These are phyloP conservation scores for Aspergillus sojae DNA, from an alignment of 2,329 filamentous ascomycete genomes.

Conservation along the genomic window DNA sequence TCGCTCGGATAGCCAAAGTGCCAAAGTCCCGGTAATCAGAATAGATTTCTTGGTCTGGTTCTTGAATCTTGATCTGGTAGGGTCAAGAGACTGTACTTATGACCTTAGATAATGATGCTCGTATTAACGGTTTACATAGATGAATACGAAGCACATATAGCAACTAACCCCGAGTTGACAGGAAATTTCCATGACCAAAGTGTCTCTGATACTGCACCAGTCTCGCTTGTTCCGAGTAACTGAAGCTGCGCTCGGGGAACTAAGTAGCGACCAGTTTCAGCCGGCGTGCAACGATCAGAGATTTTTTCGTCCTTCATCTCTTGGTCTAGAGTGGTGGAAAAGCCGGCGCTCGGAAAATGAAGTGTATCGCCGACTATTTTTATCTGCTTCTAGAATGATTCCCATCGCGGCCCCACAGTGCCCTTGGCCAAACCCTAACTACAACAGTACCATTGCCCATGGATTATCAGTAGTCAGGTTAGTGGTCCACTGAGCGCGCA, in stretches of 20 bases:
- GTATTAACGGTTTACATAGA: neutral
- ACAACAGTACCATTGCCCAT: neutral
- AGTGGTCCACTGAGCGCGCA: neutral
- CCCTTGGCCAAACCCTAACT: neutral
- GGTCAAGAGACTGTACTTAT: neutral
- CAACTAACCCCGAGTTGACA: neutral
- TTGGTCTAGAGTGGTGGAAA: neutral
- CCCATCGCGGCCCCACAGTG: neutral
- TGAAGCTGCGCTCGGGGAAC: neutral
- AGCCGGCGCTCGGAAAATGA: neutral
- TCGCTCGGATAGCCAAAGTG: neutral
- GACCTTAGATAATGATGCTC: neutral
- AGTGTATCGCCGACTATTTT: neutral
- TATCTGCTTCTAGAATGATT: conserved; percentile 1
- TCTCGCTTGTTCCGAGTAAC: neutral
- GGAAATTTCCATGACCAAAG: neutral
- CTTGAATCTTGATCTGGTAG: neutral
- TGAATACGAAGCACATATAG: neutral
- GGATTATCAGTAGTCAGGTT: neutral
- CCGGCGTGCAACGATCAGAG: neutral
- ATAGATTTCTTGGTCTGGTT: neutral
- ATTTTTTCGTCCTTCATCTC: neutral
- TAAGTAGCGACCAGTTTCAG: neutral
- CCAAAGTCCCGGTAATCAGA: neutral
- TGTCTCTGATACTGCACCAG: neutral